Evolutionary conservation across 768 basidiomycete species (phyloP), one percentile per base, ranked within the genome.

Genomic region (Mycena kentingensis): DNA sequence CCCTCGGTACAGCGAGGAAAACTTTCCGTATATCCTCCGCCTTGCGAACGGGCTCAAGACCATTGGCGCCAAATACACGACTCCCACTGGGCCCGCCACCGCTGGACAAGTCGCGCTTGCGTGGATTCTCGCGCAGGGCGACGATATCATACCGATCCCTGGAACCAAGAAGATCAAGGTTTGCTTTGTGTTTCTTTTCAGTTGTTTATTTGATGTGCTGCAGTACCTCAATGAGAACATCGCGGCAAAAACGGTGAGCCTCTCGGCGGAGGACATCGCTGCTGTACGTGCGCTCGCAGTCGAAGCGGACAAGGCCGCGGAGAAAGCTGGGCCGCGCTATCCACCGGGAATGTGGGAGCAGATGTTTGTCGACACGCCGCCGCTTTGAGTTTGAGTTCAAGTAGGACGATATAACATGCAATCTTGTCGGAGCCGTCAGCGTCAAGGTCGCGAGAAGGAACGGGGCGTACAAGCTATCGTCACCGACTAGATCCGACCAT

Each of bases 111-210:
- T 79, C 22, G 60, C 73, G 1, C 69, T 83, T 18, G 79, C 78
- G 1, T 81, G 76, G 77, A 51, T 81, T 3, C 72, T 81, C n/a
- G 73, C 72, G 0, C 75, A 79, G 63, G 76, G 77, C 2, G 58
- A 69, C 10, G 73, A 79, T 46, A 55, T 81, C 51, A 73, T 80
- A 54, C 70, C 77, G 1, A 77, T 81, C 54, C 77, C 78, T 1
- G 78, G 77, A 5, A 77, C 77, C 3, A 75, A 68, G 46, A 72
- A 65, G 25, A 62, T 75, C 55, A 67, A 69, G 64, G 70, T 71
- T 25, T 52, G 73, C 66, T 68, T 71, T 38, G 67, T 80, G 6
- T 62, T 74, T 38, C 13, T 21, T 38, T 16, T 32, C 31, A 8
- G 10, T 8, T 32, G 16, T 11, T 34, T 34, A 34, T 34, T n/a